A percentile compares a stretch with the other conserved stretches of the same genome.
These are phyloP conservation scores for Talaromyces rugulosus DNA, from an alignment of 2,329 filamentous ascomycete species.

Conservation along the genomic window DNA sequence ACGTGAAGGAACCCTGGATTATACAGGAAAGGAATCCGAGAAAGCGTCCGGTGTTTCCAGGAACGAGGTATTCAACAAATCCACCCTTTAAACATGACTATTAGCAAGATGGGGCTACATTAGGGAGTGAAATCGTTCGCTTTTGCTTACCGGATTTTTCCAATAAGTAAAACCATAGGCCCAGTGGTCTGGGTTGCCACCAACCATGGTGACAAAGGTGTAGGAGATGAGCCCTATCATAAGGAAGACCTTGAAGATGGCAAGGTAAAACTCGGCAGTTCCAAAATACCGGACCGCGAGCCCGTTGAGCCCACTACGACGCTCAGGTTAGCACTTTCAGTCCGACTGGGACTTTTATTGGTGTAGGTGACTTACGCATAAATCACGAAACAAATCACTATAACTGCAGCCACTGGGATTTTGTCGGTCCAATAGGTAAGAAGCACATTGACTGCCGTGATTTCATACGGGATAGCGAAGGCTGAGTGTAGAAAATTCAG, in stretches of 20 bases:
- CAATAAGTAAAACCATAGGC: slow-evolving; percentile 61
- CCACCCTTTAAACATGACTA: slow-evolving; percentile 36
- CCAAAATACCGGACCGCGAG: slow-evolving; percentile 57
- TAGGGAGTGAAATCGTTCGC: not conserved
- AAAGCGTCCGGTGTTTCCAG: slow-evolving; percentile 48
- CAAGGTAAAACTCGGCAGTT: slow-evolving; percentile 60
- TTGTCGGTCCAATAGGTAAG: slow-evolving; percentile 5
- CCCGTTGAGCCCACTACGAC: slow-evolving; percentile 56
- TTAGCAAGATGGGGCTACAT: not conserved
- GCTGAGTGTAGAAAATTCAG: slow-evolving; percentile 1
- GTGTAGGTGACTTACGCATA: slow-evolving; percentile 55
- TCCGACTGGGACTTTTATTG: not conserved
- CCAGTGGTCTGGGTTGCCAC: slow-evolving; percentile 41
- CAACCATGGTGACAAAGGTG: slow-evolving; percentile 13
- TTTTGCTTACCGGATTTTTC: slow-evolving; percentile 42
- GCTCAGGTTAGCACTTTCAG: not conserved
- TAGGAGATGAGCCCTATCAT: slow-evolving; percentile 40
- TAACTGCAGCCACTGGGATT: slow-evolving; percentile 54
- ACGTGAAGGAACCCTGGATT: slow-evolving; percentile 67
- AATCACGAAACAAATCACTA: slow-evolving; percentile 56
- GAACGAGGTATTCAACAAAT: slow-evolving; percentile 42
- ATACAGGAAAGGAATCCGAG: slow-evolving; percentile 62
- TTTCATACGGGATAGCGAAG: slow-evolving; percentile 11
- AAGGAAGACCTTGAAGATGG: slow-evolving; percentile 57
- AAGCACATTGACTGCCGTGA: slow-evolving; percentile 3